Evolutionary conservation across 768 basidiomycete species (phyloP), one percentile per base, ranked within the genome.

Genomic region (Suillus alpinus): DNA sequence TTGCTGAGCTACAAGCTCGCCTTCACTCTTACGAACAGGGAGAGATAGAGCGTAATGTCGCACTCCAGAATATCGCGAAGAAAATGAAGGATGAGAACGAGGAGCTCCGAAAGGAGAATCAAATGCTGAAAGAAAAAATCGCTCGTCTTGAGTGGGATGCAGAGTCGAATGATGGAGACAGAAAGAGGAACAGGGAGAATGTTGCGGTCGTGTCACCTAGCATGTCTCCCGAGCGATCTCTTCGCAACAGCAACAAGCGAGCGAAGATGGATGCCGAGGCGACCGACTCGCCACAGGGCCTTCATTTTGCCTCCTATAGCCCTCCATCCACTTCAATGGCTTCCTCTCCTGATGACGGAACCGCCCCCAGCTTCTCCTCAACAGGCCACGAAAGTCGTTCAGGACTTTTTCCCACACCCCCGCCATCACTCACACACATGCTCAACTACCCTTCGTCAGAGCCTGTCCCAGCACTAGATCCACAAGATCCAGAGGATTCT

Each of bases 81-180:
- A 84, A 86, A 36, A 81, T 91, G 60, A 94, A 94, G 74, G 91
- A 92, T 65, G 93, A 95, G 71, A 95, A 95, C 65, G 89, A 92
- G 57, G 76, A 76, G 16, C 80, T 94, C 18, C 84, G 84, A 56
- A 76, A 78, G 62, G 91, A 94, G 74, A 94, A 94, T 67, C 64
- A 71, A 31, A 66, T 75, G 9, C 81, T 94, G 34, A 85, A 81
- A 69, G 81, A 83, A 39, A 83, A 73, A 65, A 67, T 86, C 1
- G 65, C 74, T 10, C 73, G 72, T 43, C 66, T 81, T 39, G 82
- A 83, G 66, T 72, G 73, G 51, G 75, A 76, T n/a, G 72, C 73
- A 43, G 60, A 63, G 26, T 50, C 66, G 8, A 57, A 63, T 43
- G 73, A 76, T 56, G 72, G 69, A 43, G 83, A 86, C 47, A 83